phyloP scores from a whole-genome alignment of 176 grass and related monocot species.

The Neostapfia colusana region DNA sequence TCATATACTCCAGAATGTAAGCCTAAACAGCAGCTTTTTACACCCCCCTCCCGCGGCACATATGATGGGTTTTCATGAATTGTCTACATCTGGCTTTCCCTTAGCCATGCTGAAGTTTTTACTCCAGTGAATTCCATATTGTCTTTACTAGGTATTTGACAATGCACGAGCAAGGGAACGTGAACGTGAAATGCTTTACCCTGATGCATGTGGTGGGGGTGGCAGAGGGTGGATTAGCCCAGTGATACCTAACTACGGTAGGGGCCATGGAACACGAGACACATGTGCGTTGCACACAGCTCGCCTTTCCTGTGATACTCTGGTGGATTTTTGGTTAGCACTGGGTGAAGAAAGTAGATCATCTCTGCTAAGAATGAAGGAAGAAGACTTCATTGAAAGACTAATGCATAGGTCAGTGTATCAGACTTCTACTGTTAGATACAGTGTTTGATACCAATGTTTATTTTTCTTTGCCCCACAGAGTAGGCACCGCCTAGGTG shows the following conservation, averaged over 20 bases:
- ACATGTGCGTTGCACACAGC: slow-evolving; percentile 89
- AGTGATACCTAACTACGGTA: slow-evolving; percentile 61
- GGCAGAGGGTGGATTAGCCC: slow-evolving; percentile 92
- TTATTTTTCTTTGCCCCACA: not conserved
- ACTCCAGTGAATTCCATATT: not conserved
- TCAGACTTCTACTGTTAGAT: not conserved
- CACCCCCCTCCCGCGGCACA: not conserved
- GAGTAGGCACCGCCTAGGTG: no score
- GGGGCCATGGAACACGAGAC: slow-evolving; percentile 75
- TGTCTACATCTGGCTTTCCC: not conserved
- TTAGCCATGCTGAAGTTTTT: slow-evolving; percentile 15
- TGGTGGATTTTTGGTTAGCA: slow-evolving; percentile 82
- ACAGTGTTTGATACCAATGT: not conserved
- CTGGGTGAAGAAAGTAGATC: slow-evolving; percentile 70
- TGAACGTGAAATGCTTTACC: slow-evolving; percentile 84
- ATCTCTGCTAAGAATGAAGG: slow-evolving; percentile 80
- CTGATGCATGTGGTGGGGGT: slow-evolving; percentile 81
- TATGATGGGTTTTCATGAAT: not conserved
- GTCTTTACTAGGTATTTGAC: slow-evolving; percentile 74
- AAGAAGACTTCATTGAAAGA: slow-evolving; percentile 86
- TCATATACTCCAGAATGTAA: slow-evolving; percentile 74
- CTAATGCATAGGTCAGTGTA: slow-evolving; percentile 71
- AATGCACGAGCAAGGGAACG: slow-evolving; percentile 76
- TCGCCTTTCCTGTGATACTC: slow-evolving; percentile 75
- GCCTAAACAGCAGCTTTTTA: slow-evolving; percentile 6